Conservation (phyloP, 129 eudicot species). For the Cynara cardunculus region DNA sequence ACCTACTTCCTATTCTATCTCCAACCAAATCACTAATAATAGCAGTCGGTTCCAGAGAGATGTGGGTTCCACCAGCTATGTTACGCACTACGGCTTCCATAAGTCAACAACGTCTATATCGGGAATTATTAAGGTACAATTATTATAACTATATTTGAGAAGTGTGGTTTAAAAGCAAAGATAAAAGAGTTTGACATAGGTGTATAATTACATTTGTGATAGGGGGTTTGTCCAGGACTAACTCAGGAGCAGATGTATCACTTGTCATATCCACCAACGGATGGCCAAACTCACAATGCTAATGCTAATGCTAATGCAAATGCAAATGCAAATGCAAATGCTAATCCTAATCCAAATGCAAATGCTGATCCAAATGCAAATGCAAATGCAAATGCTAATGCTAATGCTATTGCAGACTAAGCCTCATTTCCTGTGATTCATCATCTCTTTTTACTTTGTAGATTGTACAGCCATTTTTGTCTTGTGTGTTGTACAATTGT, state of each 20-base stretch:
- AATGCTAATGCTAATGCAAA: not conserved
- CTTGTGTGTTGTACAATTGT: slow-evolving; percentile 24
- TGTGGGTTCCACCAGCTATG: slow-evolving; percentile 39
- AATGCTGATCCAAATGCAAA: not conserved
- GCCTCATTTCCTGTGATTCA: not conserved
- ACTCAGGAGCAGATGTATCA: slow-evolving; percentile 77
- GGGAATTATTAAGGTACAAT: slow-evolving; percentile 61
- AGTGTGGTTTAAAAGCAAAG: not conserved
- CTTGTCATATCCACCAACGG: slow-evolving; percentile 43
- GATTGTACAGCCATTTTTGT: slow-evolving; percentile 20
- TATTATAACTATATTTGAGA: not conserved
- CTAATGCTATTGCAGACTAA: not conserved
- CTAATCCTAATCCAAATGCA: no score
- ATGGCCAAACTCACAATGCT: slow-evolving; percentile 20
- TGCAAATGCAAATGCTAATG: not conserved
- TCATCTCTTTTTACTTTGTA: not conserved
- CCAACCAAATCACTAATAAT: slow-evolving; percentile 36
- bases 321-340: no score
- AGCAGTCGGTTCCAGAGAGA: slow-evolving; percentile 36
- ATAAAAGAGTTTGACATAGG: not conserved
- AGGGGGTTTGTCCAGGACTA: slow-evolving; percentile 93
- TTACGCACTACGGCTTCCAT: slow-evolving; percentile 30
- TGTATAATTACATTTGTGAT: slow-evolving; percentile 3
- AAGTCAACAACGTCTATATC: slow-evolving; percentile 40
- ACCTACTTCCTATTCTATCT: slow-evolving; percentile 28